Conservation (phyloP, 148 eudicot species). For the Vaccinium myrtillus region DNA sequence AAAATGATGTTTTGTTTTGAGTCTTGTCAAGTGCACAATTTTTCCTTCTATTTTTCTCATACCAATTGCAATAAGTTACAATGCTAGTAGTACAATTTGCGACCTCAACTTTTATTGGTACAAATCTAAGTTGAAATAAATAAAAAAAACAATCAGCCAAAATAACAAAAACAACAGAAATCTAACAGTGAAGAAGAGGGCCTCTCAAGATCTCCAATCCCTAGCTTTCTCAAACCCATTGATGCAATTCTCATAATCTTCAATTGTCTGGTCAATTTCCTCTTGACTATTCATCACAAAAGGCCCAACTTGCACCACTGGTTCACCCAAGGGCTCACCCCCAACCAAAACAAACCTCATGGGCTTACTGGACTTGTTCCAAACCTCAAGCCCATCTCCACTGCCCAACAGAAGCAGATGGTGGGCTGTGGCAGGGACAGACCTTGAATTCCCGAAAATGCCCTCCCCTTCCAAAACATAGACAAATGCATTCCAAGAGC, state of each 20-base stretch:
- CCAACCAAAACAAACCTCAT: constrained; percentile 65
- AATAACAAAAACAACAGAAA: neutral
- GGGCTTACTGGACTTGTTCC: constrained; percentile 46
- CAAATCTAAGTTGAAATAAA: neutral
- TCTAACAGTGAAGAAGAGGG: neutral
- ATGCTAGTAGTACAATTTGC: neutral
- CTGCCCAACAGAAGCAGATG: constrained; percentile 59
- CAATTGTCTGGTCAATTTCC: constrained; percentile 72
- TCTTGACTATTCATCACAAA: constrained; percentile 91
- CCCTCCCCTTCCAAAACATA: constrained; percentile 85
- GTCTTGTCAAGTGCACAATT: neutral
- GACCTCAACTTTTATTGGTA: neutral
- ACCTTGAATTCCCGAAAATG: constrained; percentile 50
- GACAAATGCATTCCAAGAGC: constrained; percentile 68
- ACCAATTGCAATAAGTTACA: neutral
- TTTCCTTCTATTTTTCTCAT: neutral
- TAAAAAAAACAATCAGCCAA: neutral
- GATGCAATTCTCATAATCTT: constrained; percentile 65
- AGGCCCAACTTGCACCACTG: constrained; percentile 71
- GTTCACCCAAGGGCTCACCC: constrained; percentile 87
- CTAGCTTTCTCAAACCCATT: constrained; percentile 89
- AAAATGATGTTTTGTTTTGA: neutral
- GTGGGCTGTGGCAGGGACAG: constrained; percentile 44
- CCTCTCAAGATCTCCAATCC: constrained; percentile 70
- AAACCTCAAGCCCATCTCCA: constrained; percentile 67